A percentile compares a stretch with the other conserved stretches of the same genome.
Conservation (phyloP, 2,329 filamentous ascomycete genomes). For the Zymoseptoria ardabiliae region DNA sequence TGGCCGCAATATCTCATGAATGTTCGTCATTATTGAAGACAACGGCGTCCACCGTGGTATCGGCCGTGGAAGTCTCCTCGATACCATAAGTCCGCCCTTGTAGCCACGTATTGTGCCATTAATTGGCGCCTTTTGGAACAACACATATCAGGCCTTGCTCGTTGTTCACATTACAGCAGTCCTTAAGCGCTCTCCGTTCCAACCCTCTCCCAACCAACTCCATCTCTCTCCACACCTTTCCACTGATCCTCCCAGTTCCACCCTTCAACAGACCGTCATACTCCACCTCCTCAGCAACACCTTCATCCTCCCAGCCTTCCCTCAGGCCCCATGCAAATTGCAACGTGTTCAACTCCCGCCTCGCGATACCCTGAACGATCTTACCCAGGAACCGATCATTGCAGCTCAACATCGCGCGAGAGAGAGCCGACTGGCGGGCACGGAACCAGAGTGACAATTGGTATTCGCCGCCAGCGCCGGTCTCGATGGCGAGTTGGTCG, state of each 20-base stretch:
- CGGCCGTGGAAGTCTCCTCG: background rate
- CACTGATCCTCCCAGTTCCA: conserved; percentile 36
- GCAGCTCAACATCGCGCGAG: conserved; percentile 32
- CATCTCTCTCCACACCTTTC: conserved; percentile 10
- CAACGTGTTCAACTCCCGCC: conserved; percentile 26
- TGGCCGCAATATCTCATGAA: too few species aligned
- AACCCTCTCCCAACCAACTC: background rate
- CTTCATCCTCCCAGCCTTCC: conserved; percentile 23
- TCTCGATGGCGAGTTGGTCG: conserved; percentile 31
- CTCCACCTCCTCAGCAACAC: conserved; percentile 31
- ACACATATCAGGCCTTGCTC: background rate
- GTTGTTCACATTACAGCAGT: background rate
- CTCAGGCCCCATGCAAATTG: conserved; percentile 29
- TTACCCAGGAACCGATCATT: conserved; percentile 33
- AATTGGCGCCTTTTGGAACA: too few species aligned
- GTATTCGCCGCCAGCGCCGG: conserved; percentile 11
- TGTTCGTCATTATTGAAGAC: background rate
- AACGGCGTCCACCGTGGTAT: background rate
- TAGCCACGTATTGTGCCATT: too few species aligned
- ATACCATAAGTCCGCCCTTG: background rate
- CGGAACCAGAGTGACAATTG: conserved; percentile 22
- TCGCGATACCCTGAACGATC: conserved; percentile 34
- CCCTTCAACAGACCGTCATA: conserved; percentile 36
- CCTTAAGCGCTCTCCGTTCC: background rate
- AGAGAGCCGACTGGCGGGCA: conserved; percentile 27